phyloP scores from a whole-genome alignment of 306 rosid genomes.

The Cicer bijugum region DNA sequence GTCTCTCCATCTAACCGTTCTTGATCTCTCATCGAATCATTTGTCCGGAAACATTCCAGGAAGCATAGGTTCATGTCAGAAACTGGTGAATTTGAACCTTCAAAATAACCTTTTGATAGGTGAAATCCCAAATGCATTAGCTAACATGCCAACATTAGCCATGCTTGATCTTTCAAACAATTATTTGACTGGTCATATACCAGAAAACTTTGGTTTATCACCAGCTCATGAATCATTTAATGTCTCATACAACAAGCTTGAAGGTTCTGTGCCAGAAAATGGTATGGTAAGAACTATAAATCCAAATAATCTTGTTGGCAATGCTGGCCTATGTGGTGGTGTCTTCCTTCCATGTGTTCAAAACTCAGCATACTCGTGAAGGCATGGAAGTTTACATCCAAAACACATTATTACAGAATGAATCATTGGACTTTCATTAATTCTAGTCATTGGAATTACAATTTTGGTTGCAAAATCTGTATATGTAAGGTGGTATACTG shows the following conservation, averaged over 20 bases:
- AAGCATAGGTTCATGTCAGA: constrained; percentile 89
- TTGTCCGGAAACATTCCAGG: constrained; percentile 76
- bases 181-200: constrained; percentile 84
- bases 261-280: constrained; percentile 81
- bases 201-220: constrained; percentile 78
- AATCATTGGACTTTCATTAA: constrained; percentile 69
- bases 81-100: constrained; percentile 78
- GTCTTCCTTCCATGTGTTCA: constrained; percentile 71
- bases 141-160: constrained; percentile 81
- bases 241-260: constrained; percentile 80
- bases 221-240: constrained; percentile 88
- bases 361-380: constrained; percentile 51
- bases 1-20: constrained; percentile 84
- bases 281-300: constrained; percentile 81
- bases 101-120: constrained; percentile 74
- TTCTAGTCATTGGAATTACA: constrained; percentile 57
- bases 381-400: constrained; percentile 52
- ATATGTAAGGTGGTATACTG: constrained; percentile 70
- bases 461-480: constrained; percentile 60
- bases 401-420: constrained; percentile 69
- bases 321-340: constrained; percentile 77
- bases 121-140: constrained; percentile 73
- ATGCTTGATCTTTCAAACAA: constrained; percentile 90
- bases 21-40: constrained; percentile 82
- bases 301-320: constrained; percentile 76